phyloP scores from a whole-genome alignment of 2,329 filamentous ascomycete species.

The Penicillium palitans region DNA sequence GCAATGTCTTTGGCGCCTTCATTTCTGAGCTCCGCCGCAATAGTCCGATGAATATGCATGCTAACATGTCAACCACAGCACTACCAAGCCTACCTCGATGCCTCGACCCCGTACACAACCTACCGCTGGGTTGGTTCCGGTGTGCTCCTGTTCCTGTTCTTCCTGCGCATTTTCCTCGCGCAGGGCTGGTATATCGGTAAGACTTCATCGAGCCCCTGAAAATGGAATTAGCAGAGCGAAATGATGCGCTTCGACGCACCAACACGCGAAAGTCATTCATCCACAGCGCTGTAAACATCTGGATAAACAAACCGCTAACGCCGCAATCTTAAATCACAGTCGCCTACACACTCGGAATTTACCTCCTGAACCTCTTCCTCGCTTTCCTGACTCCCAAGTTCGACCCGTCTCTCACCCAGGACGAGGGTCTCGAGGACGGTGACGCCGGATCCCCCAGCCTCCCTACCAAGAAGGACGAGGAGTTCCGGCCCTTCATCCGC shows the following conservation, averaged over 20 bases:
- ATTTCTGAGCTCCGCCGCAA: not conserved
- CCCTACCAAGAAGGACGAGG: slow-evolving; percentile 93
- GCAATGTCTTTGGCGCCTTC: slow-evolving; percentile 5
- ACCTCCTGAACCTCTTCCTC: slow-evolving; percentile 98
- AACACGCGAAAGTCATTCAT: not conserved
- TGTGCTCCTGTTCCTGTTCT: slow-evolving; percentile 74
- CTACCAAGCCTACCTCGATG: slow-evolving; percentile 92
- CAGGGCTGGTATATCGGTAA: slow-evolving; percentile 99
- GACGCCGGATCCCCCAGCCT: slow-evolving; percentile 66
- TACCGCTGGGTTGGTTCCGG: slow-evolving; percentile 92
- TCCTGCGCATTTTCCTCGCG: slow-evolving; percentile 81
- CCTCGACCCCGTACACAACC: slow-evolving; percentile 81
- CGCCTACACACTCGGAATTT: slow-evolving; percentile 96
- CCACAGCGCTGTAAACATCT: not conserved
- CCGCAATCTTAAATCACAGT: slow-evolving; percentile 55
- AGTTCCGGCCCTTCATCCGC: slow-evolving; percentile 96
- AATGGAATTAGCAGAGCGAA: not conserved
- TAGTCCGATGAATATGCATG: slow-evolving; percentile 2
- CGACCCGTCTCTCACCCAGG: slow-evolving; percentile 91
- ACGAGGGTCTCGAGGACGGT: slow-evolving; percentile 96
- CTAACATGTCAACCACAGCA: slow-evolving; percentile 56
- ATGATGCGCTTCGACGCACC: not conserved
- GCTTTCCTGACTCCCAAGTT: slow-evolving; percentile 98
- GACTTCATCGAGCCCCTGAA: slow-evolving; percentile 19
- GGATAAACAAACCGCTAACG: slow-evolving; percentile 10